phyloP scores from a whole-genome alignment of 441 rosid genomes.

The Lagerstroemia fauriei region DNA sequence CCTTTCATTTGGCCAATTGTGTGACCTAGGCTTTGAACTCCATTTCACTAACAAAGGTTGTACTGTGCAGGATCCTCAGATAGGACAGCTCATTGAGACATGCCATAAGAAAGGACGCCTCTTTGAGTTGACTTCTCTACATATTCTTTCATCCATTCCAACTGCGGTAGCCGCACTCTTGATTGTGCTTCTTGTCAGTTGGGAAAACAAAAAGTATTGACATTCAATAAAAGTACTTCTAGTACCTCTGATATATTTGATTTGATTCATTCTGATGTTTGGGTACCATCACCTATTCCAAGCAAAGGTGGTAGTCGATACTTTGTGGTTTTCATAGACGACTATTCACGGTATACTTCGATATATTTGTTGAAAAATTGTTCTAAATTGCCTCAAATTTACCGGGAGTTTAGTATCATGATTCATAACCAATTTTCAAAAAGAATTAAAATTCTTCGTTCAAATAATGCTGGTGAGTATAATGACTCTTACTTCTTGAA shows the following conservation, averaged over 20 bases:
- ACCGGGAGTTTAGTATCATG: not conserved
- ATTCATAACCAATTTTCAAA: not conserved
- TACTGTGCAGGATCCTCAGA: not conserved
- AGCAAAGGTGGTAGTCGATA: not conserved
- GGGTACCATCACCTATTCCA: not conserved
- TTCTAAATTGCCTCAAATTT: not conserved
- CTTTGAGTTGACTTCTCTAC: not conserved
- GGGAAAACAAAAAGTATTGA: conserved; percentile 1
- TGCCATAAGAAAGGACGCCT: not conserved
- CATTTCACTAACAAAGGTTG: not conserved
- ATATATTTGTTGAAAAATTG: not conserved
- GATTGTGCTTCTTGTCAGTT: conserved; percentile 1
- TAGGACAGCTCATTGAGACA: not conserved
- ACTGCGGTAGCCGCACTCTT: not conserved
- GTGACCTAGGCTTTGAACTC: too few species aligned
- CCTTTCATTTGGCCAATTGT: too few species aligned
- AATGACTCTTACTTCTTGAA: not conserved
- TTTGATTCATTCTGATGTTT: conserved; percentile 19
- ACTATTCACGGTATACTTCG: conserved; percentile 12
- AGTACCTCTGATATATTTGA: not conserved
- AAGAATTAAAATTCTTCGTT: not conserved
- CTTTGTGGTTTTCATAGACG: conserved; percentile 17
- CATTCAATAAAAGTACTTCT: conserved; percentile 8
- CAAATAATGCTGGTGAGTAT: not conserved
- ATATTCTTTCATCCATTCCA: not conserved